A percentile compares a stretch with the other conserved stretches of the same genome.
These are phyloP conservation scores for Artemisia tridentata DNA, from an alignment of 129 eudicot species.

Conservation along the genomic window DNA sequence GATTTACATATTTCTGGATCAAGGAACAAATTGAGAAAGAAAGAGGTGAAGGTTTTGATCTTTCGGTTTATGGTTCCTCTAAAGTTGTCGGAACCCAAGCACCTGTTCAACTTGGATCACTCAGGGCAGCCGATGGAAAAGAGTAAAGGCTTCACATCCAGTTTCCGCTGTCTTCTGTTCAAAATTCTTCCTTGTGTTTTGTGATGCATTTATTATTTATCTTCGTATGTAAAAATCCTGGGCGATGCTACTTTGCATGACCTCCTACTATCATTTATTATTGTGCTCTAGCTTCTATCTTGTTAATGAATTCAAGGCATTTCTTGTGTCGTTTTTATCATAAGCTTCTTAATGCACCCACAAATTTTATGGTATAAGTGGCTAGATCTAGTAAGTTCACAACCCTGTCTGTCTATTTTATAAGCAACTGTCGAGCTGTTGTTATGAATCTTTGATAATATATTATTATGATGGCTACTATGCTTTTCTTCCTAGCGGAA, in stretches of 20 bases:
- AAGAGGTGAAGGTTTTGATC: conserved; percentile 59
- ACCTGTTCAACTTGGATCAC: conserved; percentile 92
- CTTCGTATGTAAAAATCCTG: conserved; percentile 18
- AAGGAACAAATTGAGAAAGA: conserved; percentile 95
- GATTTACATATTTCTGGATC: conserved; percentile 97
- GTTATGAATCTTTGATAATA: too few species aligned
- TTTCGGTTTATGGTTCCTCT: conserved; percentile 80
- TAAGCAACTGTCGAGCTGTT: too few species aligned
- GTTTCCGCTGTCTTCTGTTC: background rate
- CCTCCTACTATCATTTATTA: conserved; percentile 8
- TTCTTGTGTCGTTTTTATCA: background rate
- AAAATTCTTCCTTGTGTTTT: conserved; percentile 3
- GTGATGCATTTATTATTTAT: conserved; percentile 13
- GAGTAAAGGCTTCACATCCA: conserved; percentile 36
- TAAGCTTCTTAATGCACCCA: background rate
- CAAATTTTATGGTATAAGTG: too few species aligned
- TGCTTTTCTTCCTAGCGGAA: too few species aligned
- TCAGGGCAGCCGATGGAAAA: conserved; percentile 97
- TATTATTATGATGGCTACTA: too few species aligned
- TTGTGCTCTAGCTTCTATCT: conserved; percentile 3
- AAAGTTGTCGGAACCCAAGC: conserved; percentile 98
- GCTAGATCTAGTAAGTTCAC: too few species aligned
- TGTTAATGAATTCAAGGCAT: background rate
- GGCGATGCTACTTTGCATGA: conserved; percentile 30
- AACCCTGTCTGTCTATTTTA: too few species aligned